phyloP scores from a whole-genome alignment of 495 filamentous ascomycete species.

The Tuber aestivum region DNA sequence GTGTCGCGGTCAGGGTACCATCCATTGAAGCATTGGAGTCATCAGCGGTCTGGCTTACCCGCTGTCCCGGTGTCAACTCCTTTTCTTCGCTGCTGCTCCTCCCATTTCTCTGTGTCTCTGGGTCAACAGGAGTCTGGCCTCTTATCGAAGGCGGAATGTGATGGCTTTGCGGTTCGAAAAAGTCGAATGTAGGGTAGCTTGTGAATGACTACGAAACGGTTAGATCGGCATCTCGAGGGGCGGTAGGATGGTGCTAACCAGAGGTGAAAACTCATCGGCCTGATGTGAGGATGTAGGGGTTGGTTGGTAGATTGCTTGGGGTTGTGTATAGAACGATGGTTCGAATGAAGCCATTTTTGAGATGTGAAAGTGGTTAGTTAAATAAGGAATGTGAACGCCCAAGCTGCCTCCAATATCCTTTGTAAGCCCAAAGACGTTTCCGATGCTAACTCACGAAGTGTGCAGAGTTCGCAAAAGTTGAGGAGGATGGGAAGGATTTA shows the following conservation, averaged over 20 bases:
- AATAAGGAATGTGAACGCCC: neutral
- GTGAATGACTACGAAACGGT: slow-evolving; percentile 22
- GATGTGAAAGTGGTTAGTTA: neutral
- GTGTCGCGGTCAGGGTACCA: slow-evolving; percentile 25
- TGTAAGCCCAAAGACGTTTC: slow-evolving; percentile 5
- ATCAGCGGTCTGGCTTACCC: slow-evolving; percentile 45
- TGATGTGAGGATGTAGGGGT: slow-evolving; percentile 35
- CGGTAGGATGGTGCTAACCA: slow-evolving; percentile 23
- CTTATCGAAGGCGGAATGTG: slow-evolving; percentile 31
- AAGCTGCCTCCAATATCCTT: slow-evolving; percentile 6
- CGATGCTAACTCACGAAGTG: slow-evolving; percentile 15
- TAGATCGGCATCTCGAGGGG: neutral
- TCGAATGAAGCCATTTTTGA: slow-evolving; percentile 32
- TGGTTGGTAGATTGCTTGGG: slow-evolving; percentile 28
- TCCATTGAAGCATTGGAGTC: slow-evolving; percentile 41
- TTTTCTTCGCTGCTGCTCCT: slow-evolving; percentile 42
- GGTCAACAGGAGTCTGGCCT: slow-evolving; percentile 32
- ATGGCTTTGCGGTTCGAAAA: slow-evolving; percentile 21
- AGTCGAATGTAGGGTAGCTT: slow-evolving; percentile 24
- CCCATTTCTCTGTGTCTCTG: slow-evolving; percentile 30
- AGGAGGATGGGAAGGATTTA: slow-evolving; percentile 20
- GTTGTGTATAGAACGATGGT: slow-evolving; percentile 30
- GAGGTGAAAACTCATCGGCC: slow-evolving; percentile 30
- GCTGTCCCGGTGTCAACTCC: slow-evolving; percentile 41
- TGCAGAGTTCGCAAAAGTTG: slow-evolving; percentile 12